Conservation (phyloP, 2,329 filamentous ascomycete species). For the Claviceps spartinae region DNA sequence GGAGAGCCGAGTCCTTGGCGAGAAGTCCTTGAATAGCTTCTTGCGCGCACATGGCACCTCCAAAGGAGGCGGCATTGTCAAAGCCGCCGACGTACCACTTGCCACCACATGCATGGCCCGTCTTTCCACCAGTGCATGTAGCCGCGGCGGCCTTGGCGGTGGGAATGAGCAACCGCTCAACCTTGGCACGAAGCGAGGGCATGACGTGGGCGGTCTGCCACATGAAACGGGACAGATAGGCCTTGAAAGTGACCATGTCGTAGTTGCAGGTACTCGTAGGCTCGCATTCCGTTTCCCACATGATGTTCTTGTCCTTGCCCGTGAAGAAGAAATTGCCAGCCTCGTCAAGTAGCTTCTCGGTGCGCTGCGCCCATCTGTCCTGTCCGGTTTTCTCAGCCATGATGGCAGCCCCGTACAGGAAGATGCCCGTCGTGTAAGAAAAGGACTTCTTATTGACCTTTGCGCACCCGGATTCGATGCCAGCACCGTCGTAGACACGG, state of each 20-base stretch:
- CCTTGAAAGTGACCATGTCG: constrained; percentile 58
- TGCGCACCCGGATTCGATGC: constrained; percentile 38
- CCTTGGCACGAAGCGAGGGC: constrained; percentile 34
- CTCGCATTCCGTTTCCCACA: constrained; percentile 58
- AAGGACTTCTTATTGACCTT: constrained; percentile 42
- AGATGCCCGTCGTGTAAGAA: constrained; percentile 53
- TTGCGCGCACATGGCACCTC: constrained; percentile 51
- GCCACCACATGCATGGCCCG: constrained; percentile 42
- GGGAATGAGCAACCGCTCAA: constrained; percentile 34
- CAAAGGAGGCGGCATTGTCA: constrained; percentile 41
- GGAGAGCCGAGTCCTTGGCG: constrained; percentile 26
- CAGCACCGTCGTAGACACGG: constrained; percentile 50
- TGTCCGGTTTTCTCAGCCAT: constrained; percentile 47
- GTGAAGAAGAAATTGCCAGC: constrained; percentile 41
- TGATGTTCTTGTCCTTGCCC: constrained; percentile 40
- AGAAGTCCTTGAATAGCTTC: constrained; percentile 50
- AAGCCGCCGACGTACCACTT: constrained; percentile 47
- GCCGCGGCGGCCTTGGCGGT: constrained; percentile 42
- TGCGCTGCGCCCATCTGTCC: constrained; percentile 38
- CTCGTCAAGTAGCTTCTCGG: constrained; percentile 37
- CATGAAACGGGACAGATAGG: constrained; percentile 51
- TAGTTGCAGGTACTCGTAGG: constrained; percentile 38
- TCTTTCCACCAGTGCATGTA: constrained; percentile 41
- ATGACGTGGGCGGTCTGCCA: constrained; percentile 43
- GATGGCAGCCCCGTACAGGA: constrained; percentile 49